Conservation (phyloP, 192 early-diverging fungal genomes). For the Umbelopsis sp. region DNA sequence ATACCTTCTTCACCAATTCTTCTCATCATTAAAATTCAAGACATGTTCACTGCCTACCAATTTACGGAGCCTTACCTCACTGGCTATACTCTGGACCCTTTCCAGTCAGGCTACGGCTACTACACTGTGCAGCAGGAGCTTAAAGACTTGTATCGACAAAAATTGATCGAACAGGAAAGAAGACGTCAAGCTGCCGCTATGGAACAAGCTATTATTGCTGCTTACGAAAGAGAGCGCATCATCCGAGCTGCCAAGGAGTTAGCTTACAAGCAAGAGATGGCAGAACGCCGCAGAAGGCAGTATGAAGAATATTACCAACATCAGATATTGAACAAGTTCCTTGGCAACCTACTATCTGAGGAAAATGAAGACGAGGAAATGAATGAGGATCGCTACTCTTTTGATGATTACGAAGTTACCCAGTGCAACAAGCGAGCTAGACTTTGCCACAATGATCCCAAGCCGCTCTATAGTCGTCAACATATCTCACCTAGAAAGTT, state of each 20-base stretch:
- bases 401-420: neutral
- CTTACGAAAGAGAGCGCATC: conserved; percentile 6
- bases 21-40: neutral
- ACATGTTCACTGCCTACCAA: conserved; percentile 12
- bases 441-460: neutral
- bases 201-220: neutral
- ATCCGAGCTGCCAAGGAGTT: neutral
- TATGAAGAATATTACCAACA: neutral
- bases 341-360: neutral
- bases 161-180: neutral
- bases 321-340: neutral
- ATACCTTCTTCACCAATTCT: neutral
- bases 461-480: neutral
- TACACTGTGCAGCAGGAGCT: neutral
- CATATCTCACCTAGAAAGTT: neutral
- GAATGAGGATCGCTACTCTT: neutral
- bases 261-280: neutral
- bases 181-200: neutral
- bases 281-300: conserved; percentile 5
- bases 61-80: neutral
- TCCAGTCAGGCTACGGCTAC: neutral
- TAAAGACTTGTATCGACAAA: neutral
- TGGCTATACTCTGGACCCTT: neutral
- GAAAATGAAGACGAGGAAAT: neutral
- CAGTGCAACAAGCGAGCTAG: conserved; percentile 5